These are phyloP conservation scores for Pisolithus thermaeus DNA, from an alignment of 1,284 basidiomycete genomes.

Conservation along the genomic window DNA sequence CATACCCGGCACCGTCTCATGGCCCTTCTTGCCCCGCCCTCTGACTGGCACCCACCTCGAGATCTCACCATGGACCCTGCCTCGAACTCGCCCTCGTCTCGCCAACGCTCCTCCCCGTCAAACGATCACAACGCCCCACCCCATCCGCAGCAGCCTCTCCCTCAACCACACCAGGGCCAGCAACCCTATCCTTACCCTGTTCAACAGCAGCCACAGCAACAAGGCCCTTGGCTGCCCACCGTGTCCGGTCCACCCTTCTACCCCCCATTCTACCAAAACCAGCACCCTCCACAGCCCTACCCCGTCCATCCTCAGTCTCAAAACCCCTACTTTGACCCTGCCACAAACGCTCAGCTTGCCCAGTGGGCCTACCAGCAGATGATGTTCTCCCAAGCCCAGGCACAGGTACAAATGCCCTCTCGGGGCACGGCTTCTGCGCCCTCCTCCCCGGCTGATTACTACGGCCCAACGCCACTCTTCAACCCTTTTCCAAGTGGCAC, in stretches of 20 bases:
- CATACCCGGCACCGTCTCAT: conserved; percentile 38
- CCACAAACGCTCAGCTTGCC: conserved; percentile 66
- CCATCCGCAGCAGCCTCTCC: conserved; percentile 29
- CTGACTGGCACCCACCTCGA: conserved; percentile 64
- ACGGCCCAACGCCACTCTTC: conserved; percentile 52
- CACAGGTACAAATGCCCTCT: conserved; percentile 33
- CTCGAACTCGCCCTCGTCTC: conserved; percentile 36
- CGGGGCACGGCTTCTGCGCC: conserved; percentile 25
- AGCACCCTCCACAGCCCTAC: conserved; percentile 46
- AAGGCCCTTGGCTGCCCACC: conserved; percentile 58
- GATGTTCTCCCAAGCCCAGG: conserved; percentile 55
- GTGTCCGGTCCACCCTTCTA: conserved; percentile 62
- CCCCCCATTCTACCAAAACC: conserved; percentile 68
- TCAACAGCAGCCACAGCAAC: conserved; percentile 49
- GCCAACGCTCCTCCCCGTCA: conserved; percentile 52
- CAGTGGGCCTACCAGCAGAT: conserved; percentile 86
- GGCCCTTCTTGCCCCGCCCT: conserved; percentile 63
- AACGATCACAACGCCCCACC: conserved; percentile 38
- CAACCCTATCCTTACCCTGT: conserved; percentile 36
- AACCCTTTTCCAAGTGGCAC: conserved; percentile 65
- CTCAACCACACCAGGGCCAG: conserved; percentile 27
- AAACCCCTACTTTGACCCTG: conserved; percentile 61
- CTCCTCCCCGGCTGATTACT: conserved; percentile 43
- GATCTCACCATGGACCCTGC: conserved; percentile 54
- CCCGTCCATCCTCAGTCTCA: conserved; percentile 41